Conservation (phyloP, 2,329 filamentous ascomycete genomes). For the Graphilbum fragrans region DNA sequence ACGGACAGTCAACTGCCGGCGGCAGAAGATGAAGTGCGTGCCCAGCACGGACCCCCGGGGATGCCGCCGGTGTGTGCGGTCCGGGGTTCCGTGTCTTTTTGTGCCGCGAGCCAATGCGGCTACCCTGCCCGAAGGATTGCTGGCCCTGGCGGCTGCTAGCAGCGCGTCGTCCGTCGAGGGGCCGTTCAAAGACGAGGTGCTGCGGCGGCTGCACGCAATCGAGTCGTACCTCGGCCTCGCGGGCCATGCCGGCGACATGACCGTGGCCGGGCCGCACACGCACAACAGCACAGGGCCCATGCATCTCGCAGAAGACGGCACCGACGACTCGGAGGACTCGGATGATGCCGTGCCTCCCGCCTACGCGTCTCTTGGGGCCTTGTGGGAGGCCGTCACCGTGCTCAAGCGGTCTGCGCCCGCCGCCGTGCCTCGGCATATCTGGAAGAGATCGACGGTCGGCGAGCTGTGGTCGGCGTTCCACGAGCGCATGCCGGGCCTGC, state of each 20-base stretch:
- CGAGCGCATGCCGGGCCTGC: slow-evolving; percentile 29
- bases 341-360: neutral
- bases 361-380: slow-evolving; percentile 4
- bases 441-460: slow-evolving; percentile 4
- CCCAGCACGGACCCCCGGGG: slow-evolving; percentile 1
- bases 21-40: slow-evolving; percentile 10
- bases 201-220: slow-evolving; percentile 5
- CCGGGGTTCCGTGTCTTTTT: slow-evolving; percentile 8
- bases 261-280: neutral
- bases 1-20: slow-evolving; percentile 8
- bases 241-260: no score
- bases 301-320: neutral
- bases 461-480: slow-evolving; percentile 19
- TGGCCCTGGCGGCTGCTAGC: neutral
- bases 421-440: slow-evolving; percentile 1
- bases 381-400: slow-evolving; percentile 5
- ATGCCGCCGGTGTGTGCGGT: slow-evolving; percentile 7
- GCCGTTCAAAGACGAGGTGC: slow-evolving; percentile 3
- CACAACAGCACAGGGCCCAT: neutral
- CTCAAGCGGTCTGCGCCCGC: slow-evolving; percentile 1
- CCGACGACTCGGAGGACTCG: neutral
- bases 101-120: slow-evolving; percentile 9
- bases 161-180: neutral
- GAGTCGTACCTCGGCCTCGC: slow-evolving; percentile 4
- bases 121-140: neutral